These are phyloP conservation scores for Eucommia ulmoides DNA, from an alignment of 257 asterid genomes.

Conservation along the genomic window DNA sequence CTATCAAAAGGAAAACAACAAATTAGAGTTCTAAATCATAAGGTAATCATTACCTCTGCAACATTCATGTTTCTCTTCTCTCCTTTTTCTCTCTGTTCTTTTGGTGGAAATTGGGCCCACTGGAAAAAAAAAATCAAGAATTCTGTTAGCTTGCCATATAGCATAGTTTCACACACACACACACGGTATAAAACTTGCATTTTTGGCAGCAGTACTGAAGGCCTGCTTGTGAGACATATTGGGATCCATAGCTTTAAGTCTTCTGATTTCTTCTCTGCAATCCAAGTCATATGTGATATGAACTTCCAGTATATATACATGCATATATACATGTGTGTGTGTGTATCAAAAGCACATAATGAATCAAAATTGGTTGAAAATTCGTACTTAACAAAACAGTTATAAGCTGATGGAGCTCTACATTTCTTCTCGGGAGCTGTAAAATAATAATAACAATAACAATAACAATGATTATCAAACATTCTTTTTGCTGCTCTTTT, in stretches of 20 bases:
- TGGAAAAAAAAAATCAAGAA: too few species aligned
- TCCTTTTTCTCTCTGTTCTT: too few species aligned
- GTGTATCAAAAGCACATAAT: too few species aligned
- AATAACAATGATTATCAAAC: not conserved
- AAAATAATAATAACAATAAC: not conserved
- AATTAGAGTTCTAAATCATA: too few species aligned
- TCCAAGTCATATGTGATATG: not conserved
- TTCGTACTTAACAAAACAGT: constrained; percentile 54
- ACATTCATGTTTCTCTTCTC: too few species aligned
- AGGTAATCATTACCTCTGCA: too few species aligned
- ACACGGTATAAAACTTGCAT: constrained; percentile 35
- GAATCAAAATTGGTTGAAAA: not conserved
- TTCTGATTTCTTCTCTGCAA: constrained; percentile 56
- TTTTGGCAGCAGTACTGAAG: constrained; percentile 80
- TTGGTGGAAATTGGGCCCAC: too few species aligned
- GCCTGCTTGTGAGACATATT: constrained; percentile 79
- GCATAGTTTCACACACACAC: too few species aligned
- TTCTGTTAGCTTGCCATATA: too few species aligned
- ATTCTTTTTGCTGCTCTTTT: too few species aligned
- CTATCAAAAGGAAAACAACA: too few species aligned
- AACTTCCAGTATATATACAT: not conserved
- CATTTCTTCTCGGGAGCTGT: constrained; percentile 74
- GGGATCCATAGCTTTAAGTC: constrained; percentile 58
- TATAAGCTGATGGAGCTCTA: constrained; percentile 73
- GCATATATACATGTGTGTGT: not conserved